Evolutionary conservation across 1,139 yeast species (phyloP).

Genomic region (Magnusiomyces tetraspermus): DNA sequence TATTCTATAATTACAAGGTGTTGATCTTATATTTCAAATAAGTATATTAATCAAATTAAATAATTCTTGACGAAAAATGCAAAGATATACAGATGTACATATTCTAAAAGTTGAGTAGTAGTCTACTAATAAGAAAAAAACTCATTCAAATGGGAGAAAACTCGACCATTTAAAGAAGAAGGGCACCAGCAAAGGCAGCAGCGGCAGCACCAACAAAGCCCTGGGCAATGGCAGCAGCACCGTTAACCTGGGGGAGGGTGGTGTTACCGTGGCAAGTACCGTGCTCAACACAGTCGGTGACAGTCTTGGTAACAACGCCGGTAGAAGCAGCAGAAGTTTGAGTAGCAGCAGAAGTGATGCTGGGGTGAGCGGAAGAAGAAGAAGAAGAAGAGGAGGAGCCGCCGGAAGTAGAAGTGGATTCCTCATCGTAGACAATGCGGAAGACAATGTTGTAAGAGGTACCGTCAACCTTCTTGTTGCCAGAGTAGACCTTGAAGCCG

Average conservation of each 20-base stretch:
- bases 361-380: constrained; percentile 28
- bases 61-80: too few relatives aligned
- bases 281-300: constrained; percentile 18
- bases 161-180: neutral
- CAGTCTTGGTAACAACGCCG: constrained; percentile 8
- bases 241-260: constrained; percentile 12
- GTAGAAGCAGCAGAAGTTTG: constrained; percentile 9
- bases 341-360: constrained; percentile 6
- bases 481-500: neutral
- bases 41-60: too few relatives aligned
- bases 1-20: too few relatives aligned
- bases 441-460: neutral
- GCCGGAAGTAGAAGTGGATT: neutral
- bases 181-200: constrained; percentile 6
- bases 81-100: too few relatives aligned
- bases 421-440: neutral
- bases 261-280: constrained; percentile 14
- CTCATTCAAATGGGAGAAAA: too few relatives aligned
- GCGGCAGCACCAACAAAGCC: constrained; percentile 20
- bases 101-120: too few relatives aligned
- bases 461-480: neutral
- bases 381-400: neutral
- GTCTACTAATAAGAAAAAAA: too few relatives aligned
- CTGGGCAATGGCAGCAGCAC: constrained; percentile 11
- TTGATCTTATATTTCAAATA: too few relatives aligned